These are phyloP conservation scores for Mycena citricolor DNA, from an alignment of 1,284 basidiomycete genomes.

Conservation along the genomic window DNA sequence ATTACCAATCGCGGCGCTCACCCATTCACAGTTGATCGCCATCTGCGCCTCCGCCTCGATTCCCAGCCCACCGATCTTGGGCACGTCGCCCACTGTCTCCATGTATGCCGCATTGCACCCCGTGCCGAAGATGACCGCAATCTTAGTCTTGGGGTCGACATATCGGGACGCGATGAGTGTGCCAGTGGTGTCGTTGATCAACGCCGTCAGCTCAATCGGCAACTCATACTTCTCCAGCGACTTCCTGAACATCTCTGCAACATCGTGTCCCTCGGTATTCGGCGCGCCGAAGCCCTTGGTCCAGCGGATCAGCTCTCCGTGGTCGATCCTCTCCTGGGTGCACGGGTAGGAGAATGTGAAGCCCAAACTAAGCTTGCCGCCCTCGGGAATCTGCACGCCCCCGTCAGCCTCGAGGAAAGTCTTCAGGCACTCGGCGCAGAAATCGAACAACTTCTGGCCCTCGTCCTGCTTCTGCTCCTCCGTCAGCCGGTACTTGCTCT, in stretches of 20 bases:
- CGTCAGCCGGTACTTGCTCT: conserved; percentile 94
- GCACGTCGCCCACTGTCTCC: conserved; percentile 79
- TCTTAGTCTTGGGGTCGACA: conserved; percentile 87
- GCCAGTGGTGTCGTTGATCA: conserved; percentile 97
- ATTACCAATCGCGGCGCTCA: conserved; percentile 73
- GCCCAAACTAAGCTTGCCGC: conserved; percentile 80
- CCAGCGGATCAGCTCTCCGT: conserved; percentile 95
- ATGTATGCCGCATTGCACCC: conserved; percentile 98
- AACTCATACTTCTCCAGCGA: conserved; percentile 74
- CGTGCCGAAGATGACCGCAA: conserved; percentile 96
- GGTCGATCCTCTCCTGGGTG: conserved; percentile 87
- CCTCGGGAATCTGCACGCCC: conserved; percentile 60
- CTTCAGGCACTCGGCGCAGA: conserved; percentile 93
- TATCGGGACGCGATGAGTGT: conserved; percentile 97
- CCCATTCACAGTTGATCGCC: conserved; percentile 98
- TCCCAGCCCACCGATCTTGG: conserved; percentile 77
- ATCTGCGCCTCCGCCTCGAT: conserved; percentile 75
- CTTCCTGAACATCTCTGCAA: conserved; percentile 88
- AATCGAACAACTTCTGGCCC: conserved; percentile 93
- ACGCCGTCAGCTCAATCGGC: conserved; percentile 77
- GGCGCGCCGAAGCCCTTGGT: conserved; percentile 96
- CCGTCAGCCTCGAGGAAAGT: conserved; percentile 78
- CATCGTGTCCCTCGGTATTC: conserved; percentile 92
- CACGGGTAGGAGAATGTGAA: conserved; percentile 98
- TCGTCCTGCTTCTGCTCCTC: conserved; percentile 99